Evolutionary conservation across 169 alveolate genomes (phyloP).

Genomic region (Plasmodium malariae): DNA sequence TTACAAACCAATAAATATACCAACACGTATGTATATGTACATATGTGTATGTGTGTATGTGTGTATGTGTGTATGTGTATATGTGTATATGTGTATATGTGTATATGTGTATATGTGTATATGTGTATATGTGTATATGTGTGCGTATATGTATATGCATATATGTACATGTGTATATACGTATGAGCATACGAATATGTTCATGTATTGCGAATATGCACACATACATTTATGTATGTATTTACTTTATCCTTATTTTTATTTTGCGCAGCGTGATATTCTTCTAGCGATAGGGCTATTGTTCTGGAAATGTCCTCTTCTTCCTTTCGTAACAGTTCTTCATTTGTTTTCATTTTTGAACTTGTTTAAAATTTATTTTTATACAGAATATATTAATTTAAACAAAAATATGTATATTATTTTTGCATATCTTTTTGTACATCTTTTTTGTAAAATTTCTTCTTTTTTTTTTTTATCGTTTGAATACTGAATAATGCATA

Average conservation of each 20-base stretch:
- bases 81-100: no score
- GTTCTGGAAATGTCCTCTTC: constrained; percentile 74
- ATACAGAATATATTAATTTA: not conserved
- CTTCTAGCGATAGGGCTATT: constrained; percentile 64
- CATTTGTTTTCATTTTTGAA: constrained; percentile 71
- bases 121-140: no score
- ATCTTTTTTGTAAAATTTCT: no score
- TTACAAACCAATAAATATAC: no score
- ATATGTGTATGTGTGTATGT: no score
- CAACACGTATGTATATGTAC: no score
- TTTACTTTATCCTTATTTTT: constrained; percentile 32
- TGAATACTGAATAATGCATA: no score
- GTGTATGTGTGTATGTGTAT: no score
- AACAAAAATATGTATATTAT: not conserved
- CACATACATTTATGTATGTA: not conserved
- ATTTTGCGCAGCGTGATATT: constrained; percentile 49
- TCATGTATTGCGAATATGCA: no score
- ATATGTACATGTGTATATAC: not conserved
- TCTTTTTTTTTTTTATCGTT: no score
- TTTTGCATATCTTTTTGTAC: not conserved
- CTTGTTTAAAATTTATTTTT: not conserved
- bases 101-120: no score
- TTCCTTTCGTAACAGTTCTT: constrained; percentile 70
- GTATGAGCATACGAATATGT: no score
- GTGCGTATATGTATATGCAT: not conserved